phyloP scores from a whole-genome alignment of 306 rosid genomes.

The Pyrus betulifolia region DNA sequence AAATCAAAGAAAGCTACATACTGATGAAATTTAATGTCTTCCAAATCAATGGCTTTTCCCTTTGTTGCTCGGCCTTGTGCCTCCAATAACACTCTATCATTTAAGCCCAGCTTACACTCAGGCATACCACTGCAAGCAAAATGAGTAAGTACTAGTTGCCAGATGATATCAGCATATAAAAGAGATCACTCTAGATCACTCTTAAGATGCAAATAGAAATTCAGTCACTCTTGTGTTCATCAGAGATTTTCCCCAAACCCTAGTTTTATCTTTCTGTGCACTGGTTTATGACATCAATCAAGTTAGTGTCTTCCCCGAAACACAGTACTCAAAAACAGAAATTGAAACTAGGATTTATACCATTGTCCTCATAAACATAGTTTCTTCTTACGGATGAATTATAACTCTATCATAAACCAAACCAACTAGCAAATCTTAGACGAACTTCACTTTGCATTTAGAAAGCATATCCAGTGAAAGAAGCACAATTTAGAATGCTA shows the following conservation, averaged over 20 bases:
- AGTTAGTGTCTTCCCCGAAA: neutral
- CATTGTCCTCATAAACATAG: neutral
- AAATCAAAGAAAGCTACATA: constrained; percentile 44
- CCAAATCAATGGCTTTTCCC: constrained; percentile 97
- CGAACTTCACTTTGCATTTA: neutral
- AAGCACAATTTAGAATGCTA: neutral
- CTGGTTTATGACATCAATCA: neutral
- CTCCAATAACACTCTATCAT: constrained; percentile 84
- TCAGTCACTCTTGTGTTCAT: neutral
- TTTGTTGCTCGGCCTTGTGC: constrained; percentile 96
- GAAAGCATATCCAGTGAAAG: neutral
- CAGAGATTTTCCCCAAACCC: neutral
- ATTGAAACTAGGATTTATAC: neutral
- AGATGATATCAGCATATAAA: neutral
- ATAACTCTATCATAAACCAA: neutral
- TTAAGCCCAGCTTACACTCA: constrained; percentile 94
- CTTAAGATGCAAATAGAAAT: neutral
- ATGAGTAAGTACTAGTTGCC: neutral
- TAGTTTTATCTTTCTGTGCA: neutral
- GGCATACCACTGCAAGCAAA: constrained; percentile 91
- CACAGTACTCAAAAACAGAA: neutral
- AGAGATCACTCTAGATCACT: neutral
- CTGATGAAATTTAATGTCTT: constrained; percentile 99
- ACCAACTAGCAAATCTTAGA: neutral
- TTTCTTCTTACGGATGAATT: neutral